Evolutionary conservation across 1,284 basidiomycete species (phyloP).

Genomic region (Cystobasidium pallidum): DNA sequence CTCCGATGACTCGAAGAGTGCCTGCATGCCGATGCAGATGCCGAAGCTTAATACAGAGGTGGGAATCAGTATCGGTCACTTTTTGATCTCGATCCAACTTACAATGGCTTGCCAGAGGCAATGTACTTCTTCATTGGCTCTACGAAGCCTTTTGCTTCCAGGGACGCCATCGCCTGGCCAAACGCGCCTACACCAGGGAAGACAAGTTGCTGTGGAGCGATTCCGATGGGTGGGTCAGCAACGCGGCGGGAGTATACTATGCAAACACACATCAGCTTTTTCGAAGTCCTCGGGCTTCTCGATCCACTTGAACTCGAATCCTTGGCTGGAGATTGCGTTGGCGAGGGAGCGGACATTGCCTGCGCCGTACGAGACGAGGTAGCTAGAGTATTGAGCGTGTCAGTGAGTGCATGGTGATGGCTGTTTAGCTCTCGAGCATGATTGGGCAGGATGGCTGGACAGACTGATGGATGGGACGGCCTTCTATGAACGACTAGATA

Average conservation of each 20-base stretch:
- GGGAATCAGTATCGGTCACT: too few species aligned
- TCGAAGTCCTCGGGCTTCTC: constrained; percentile 79
- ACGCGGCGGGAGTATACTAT: too few species aligned
- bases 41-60: constrained; percentile 54
- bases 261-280: constrained; percentile 77
- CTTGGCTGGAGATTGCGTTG: constrained; percentile 85
- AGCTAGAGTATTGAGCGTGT: constrained; percentile 54
- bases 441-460: neutral
- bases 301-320: constrained; percentile 90
- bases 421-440: neutral
- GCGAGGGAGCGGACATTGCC: constrained; percentile 85
- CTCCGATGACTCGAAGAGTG: constrained; percentile 83
- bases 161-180: constrained; percentile 79
- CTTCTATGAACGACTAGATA: too few species aligned
- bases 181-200: constrained; percentile 99
- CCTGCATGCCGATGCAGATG: constrained; percentile 98
- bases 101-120: constrained; percentile 86
- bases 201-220: constrained; percentile 84
- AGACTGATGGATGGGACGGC: neutral
- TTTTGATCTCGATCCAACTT: too few species aligned
- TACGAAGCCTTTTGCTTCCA: constrained; percentile 73
- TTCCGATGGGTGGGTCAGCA: neutral
- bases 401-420: neutral
- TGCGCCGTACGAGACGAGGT: constrained; percentile 92
- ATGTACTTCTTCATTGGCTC: constrained; percentile 84